Conservation (phyloP, 345 rosid genomes). For the Sonneratia caseolaris region DNA sequence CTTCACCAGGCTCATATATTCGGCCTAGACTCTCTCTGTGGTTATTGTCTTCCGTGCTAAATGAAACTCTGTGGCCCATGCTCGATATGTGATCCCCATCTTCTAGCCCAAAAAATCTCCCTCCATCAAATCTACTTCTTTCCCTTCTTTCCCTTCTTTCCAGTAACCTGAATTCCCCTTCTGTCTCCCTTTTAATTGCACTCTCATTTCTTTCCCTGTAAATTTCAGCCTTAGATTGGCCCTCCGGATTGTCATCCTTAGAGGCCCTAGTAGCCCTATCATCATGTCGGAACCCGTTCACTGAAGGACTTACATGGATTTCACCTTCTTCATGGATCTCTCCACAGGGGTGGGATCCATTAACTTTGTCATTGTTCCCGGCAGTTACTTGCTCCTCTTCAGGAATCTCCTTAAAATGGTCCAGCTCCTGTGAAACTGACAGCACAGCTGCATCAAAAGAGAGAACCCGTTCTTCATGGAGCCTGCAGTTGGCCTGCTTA, state of each 20-base stretch:
- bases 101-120: slow-evolving; percentile 37
- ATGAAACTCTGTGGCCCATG: slow-evolving; percentile 36
- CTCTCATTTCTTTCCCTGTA: slow-evolving; percentile 33
- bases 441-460: slow-evolving; percentile 78
- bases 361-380: slow-evolving; percentile 13
- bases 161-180: slow-evolving; percentile 55
- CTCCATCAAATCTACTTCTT: slow-evolving; percentile 30
- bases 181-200: slow-evolving; percentile 62
- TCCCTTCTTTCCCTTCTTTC: slow-evolving; percentile 52
- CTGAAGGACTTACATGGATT: slow-evolving; percentile 5
- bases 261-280: background rate
- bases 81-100: slow-evolving; percentile 34
- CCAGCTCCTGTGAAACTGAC: slow-evolving; percentile 48
- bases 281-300: slow-evolving; percentile 8
- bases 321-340: slow-evolving; percentile 40
- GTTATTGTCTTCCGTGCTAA: slow-evolving; percentile 30
- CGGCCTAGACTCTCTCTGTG: slow-evolving; percentile 23
- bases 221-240: slow-evolving; percentile 21
- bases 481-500: slow-evolving; percentile 12
- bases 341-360: slow-evolving; percentile 18
- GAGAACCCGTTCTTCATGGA: slow-evolving; percentile 31
- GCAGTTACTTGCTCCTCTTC: slow-evolving; percentile 32
- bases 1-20: slow-evolving; percentile 43
- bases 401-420: slow-evolving; percentile 32
- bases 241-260: slow-evolving; percentile 10